phyloP scores from a whole-genome alignment of 2,329 filamentous ascomycete species.

The Clonostachys rhizophaga region DNA sequence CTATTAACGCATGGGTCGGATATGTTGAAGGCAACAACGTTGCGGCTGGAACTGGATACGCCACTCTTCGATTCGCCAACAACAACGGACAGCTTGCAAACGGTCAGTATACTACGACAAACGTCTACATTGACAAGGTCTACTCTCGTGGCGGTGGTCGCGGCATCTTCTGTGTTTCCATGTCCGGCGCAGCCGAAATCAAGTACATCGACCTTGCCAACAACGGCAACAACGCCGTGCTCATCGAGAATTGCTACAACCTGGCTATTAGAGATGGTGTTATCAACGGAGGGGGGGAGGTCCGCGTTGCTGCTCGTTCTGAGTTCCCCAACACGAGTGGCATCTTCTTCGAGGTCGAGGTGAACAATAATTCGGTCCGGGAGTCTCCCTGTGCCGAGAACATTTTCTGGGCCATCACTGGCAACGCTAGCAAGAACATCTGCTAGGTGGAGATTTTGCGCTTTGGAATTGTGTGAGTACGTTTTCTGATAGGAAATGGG shows the following conservation, averaged over 20 bases:
- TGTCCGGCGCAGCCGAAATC: slow-evolving; percentile 2
- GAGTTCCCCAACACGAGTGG: slow-evolving; percentile 4
- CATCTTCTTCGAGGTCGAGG: slow-evolving; percentile 1
- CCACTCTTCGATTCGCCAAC: slow-evolving; percentile 2
- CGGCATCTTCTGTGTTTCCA: slow-evolving; percentile 4
- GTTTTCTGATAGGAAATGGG: too few species aligned
- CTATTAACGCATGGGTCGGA: slow-evolving; percentile 2
- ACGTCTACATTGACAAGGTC: slow-evolving; percentile 2
- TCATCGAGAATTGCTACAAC: slow-evolving; percentile 5
- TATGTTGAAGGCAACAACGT: slow-evolving; percentile 3
- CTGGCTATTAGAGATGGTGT: slow-evolving; percentile 1
- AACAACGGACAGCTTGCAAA: slow-evolving; percentile 1
- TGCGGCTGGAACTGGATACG: slow-evolving; percentile 1
- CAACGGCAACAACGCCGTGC: slow-evolving; percentile 4
- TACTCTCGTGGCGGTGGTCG: slow-evolving; percentile 2
- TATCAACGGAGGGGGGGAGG: slow-evolving; percentile 2
- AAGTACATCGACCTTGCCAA: slow-evolving; percentile 1
- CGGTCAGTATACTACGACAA: slow-evolving; percentile 1
- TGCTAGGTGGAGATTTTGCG: slow-evolving; percentile 1
- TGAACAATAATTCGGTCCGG: slow-evolving; percentile 1
- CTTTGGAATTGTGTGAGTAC: too few species aligned
- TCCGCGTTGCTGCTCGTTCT: slow-evolving; percentile 1
- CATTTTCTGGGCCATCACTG: slow-evolving; percentile 1
- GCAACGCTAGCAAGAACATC: not conserved
- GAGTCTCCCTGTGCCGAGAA: slow-evolving; percentile 2